These are phyloP conservation scores for Echinochloa phyllopogon DNA, from an alignment of 176 grass and related monocot genomes.

Conservation along the genomic window DNA sequence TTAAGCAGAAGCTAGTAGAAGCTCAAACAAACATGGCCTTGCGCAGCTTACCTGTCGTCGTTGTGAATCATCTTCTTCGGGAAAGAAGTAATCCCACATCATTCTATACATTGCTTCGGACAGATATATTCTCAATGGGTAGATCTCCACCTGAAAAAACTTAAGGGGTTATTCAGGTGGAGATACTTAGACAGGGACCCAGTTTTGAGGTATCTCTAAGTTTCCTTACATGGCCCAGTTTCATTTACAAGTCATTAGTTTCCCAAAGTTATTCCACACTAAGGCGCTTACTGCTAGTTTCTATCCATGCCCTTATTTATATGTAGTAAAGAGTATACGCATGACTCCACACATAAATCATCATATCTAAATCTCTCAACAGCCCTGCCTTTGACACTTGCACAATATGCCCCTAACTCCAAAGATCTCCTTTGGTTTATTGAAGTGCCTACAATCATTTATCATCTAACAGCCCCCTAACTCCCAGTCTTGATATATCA, in stretches of 20 bases:
- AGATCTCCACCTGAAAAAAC: constrained; percentile 88
- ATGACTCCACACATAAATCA: neutral
- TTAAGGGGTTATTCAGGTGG: constrained; percentile 26
- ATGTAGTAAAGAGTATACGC: neutral
- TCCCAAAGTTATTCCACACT: neutral
- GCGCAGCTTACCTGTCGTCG: constrained; percentile 73
- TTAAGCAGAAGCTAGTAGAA: neutral
- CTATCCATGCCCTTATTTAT: neutral
- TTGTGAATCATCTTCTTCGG: constrained; percentile 99
- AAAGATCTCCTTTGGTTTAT: neutral
- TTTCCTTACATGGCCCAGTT: neutral
- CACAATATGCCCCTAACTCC: neutral
- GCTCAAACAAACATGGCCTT: constrained; percentile 2
- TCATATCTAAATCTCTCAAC: neutral
- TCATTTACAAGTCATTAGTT: constrained; percentile 12
- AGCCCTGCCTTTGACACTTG: neutral
- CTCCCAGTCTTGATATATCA: too few species aligned
- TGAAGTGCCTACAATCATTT: neutral
- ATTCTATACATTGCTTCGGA: constrained; percentile 98
- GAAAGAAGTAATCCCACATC: constrained; percentile 99
- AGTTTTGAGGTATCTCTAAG: neutral
- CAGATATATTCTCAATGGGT: constrained; percentile 95
- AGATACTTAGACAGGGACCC: neutral
- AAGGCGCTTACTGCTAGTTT: too few species aligned
- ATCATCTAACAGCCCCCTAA: too few species aligned